Evolutionary conservation across 2,329 filamentous ascomycete species (phyloP).

Genomic region (Diaporthe destruens): DNA sequence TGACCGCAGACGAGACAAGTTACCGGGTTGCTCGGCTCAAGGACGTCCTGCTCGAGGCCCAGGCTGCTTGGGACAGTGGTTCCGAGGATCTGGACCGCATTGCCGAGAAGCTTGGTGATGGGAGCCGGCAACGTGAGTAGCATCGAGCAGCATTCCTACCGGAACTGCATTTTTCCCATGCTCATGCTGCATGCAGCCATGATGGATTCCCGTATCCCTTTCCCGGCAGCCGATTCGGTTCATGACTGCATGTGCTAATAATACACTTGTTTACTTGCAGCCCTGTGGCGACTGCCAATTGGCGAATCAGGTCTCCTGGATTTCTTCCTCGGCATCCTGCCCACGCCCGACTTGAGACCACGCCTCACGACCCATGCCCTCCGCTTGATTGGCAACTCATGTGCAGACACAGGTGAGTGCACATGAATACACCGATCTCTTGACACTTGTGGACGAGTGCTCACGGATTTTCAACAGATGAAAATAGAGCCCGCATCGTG

Average conservation of each 20-base stretch:
- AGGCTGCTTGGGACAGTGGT: slow-evolving; percentile 56
- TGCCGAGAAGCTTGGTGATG: slow-evolving; percentile 66
- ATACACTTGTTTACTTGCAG: slow-evolving; percentile 51
- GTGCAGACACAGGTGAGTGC: slow-evolving; percentile 67
- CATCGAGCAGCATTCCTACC: neutral
- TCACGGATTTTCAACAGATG: slow-evolving; percentile 55
- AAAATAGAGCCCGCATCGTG: slow-evolving; percentile 69
- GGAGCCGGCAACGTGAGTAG: slow-evolving; percentile 66
- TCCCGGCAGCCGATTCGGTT: neutral
- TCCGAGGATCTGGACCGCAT: slow-evolving; percentile 59
- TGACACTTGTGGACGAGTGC: neutral
- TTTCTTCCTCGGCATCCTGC: slow-evolving; percentile 65
- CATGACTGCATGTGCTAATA: slow-evolving; percentile 29
- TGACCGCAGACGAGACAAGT: slow-evolving; percentile 43
- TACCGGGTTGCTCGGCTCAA: slow-evolving; percentile 48
- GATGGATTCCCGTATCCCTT: neutral
- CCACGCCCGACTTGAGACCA: slow-evolving; percentile 53
- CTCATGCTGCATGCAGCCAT: neutral
- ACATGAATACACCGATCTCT: too few relatives aligned
- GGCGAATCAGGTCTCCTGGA: slow-evolving; percentile 70
- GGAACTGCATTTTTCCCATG: neutral
- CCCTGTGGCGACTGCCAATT: slow-evolving; percentile 67
- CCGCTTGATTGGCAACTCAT: slow-evolving; percentile 72
- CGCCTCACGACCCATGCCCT: slow-evolving; percentile 66
- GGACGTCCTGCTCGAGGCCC: slow-evolving; percentile 55